phyloP scores from a whole-genome alignment of 1,284 basidiomycete genomes.

The Amylostereum chailletii region DNA sequence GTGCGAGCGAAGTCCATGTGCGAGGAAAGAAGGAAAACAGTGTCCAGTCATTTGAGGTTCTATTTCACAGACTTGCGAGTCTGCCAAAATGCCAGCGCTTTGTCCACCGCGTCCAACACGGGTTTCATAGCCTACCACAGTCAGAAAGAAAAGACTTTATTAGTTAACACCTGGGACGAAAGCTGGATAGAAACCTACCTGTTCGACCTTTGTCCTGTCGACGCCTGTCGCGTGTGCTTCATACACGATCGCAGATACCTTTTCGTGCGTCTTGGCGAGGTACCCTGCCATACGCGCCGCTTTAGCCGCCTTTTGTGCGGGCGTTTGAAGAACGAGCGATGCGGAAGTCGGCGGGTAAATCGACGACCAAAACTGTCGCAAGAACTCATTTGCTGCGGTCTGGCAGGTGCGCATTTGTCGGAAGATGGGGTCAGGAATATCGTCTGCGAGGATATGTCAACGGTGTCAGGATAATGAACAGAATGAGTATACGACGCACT shows the following conservation, averaged over 20 bases:
- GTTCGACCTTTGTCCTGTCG: conserved; percentile 57
- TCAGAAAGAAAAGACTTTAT: conserved; percentile 3
- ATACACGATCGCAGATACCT: conserved; percentile 69
- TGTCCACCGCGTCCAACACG: conserved; percentile 68
- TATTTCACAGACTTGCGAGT: conserved; percentile 10
- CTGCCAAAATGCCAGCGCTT: conserved; percentile 60
- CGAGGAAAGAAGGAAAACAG: no score
- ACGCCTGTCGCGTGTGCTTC: conserved; percentile 53
- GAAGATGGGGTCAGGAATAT: conserved; percentile 73
- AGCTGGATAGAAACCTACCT: conserved; percentile 37
- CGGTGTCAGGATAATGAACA: conserved; percentile 1
- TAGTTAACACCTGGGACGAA: conserved; percentile 1
- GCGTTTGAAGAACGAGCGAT: conserved; percentile 31
- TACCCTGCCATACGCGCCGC: conserved; percentile 82
- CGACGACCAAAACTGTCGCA: conserved; percentile 92
- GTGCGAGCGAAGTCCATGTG: no score
- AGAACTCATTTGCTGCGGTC: conserved; percentile 90
- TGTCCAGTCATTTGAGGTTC: no score
- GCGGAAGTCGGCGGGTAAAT: conserved; percentile 70
- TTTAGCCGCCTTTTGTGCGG: conserved; percentile 63
- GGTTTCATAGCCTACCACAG: conserved; percentile 73
- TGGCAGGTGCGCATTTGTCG: conserved; percentile 83
- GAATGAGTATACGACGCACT: conserved; percentile 31
- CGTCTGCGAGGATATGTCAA: conserved; percentile 34
- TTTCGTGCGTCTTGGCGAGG: conserved; percentile 69